These are phyloP conservation scores for Galerina sulciceps DNA, from an alignment of 768 basidiomycete species.

Conservation along the genomic window DNA sequence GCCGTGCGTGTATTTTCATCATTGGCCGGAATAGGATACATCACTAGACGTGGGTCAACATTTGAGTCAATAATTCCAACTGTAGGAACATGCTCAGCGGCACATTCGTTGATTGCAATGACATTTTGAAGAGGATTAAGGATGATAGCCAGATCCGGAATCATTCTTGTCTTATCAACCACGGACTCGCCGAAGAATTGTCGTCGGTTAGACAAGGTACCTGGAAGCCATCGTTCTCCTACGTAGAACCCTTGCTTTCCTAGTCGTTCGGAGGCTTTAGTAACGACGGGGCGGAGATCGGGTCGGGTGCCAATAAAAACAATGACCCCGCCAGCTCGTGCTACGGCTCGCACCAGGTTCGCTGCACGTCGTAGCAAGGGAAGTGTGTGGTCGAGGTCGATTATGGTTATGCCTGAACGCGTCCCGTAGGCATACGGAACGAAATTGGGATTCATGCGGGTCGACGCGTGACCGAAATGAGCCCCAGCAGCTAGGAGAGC, in stretches of 20 bases:
- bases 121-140: constrained; percentile 88
- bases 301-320: constrained; percentile 90
- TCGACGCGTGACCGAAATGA: constrained; percentile 87
- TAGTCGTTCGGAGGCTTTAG: constrained; percentile 79
- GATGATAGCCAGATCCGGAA: constrained; percentile 89
- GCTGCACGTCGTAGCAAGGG: constrained; percentile 91
- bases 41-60: constrained; percentile 93
- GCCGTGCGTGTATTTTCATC: constrained; percentile 92
- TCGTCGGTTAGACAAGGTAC: constrained; percentile 88
- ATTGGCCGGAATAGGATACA: constrained; percentile 99
- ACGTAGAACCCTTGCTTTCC: constrained; percentile 84
- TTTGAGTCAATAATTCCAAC: constrained; percentile 95
- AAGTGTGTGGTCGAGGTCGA: constrained; percentile 93
- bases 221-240: constrained; percentile 90
- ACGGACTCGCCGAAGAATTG: constrained; percentile 70
- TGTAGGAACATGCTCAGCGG: constrained; percentile 87
- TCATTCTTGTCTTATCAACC: constrained; percentile 54
- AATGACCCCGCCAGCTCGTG: constrained; percentile 80
- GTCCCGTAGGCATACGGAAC: constrained; percentile 92
- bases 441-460: constrained; percentile 88
- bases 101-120: constrained; percentile 90
- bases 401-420: constrained; percentile 88
- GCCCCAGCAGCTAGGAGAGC: constrained; percentile 92
- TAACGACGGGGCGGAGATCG: constrained; percentile 74
- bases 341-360: constrained; percentile 82